phyloP scores from a whole-genome alignment of 371 early-diverging fungal genomes.

The Umbelopsis sp. region DNA sequence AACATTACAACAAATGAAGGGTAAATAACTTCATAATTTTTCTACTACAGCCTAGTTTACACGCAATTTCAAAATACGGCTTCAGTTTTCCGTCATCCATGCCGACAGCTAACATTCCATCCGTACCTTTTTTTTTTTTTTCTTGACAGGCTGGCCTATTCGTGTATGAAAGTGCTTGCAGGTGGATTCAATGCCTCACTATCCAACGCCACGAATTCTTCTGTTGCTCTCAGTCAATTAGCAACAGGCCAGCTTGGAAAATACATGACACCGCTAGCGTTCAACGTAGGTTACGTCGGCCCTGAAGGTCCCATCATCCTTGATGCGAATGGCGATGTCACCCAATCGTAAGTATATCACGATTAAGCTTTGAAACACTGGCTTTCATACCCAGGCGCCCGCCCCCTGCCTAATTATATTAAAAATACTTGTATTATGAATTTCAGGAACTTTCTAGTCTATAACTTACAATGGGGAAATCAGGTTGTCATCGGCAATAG shows the following conservation, averaged over 20 bases:
- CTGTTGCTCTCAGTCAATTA: constrained; percentile 40
- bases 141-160: constrained; percentile 43
- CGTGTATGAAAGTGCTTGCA: constrained; percentile 63
- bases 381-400: background rate
- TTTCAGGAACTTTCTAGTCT: constrained; percentile 56
- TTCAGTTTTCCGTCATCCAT: too few species aligned
- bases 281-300: constrained; percentile 62
- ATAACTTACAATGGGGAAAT: constrained; percentile 53
- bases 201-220: constrained; percentile 40
- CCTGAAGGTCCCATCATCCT: constrained; percentile 63
- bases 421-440: background rate
- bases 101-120: background rate
- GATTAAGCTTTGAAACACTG: constrained; percentile 3
- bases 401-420: background rate
- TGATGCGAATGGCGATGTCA: constrained; percentile 59
- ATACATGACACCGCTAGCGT: constrained; percentile 44
- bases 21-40: constrained; percentile 29
- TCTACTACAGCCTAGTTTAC: too few species aligned
- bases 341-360: constrained; percentile 19
- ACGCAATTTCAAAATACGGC: too few species aligned
- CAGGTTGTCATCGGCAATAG: constrained; percentile 46
- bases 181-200: constrained; percentile 44
- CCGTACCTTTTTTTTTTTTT: background rate
- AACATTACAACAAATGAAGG: constrained; percentile 63
- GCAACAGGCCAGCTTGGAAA: constrained; percentile 45